Evolutionary conservation across 2,329 filamentous ascomycete species (phyloP).

Genomic region (Neopestalotiopsis sp.): DNA sequence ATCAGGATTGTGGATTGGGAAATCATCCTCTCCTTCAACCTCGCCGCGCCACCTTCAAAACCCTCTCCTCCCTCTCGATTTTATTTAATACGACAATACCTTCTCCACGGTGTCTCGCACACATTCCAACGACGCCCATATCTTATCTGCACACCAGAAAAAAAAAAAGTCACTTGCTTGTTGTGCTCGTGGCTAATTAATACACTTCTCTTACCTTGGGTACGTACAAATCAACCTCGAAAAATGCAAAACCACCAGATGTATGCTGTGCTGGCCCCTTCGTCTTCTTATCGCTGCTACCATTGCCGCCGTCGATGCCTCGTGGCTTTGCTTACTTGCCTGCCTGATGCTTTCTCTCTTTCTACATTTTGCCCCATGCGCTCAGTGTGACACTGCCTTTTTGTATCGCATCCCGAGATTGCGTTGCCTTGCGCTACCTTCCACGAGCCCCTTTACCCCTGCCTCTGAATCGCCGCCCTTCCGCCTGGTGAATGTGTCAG

Average conservation of each 20-base stretch:
- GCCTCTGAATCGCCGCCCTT: slow-evolving; percentile 3
- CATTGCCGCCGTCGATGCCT: not conserved
- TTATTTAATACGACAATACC: not conserved
- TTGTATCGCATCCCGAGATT: not conserved
- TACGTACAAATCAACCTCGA: slow-evolving; percentile 4
- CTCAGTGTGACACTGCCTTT: slow-evolving; percentile 10
- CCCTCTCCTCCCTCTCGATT: not conserved
- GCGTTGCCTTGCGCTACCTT: slow-evolving; percentile 10
- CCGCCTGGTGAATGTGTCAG: slow-evolving; percentile 10
- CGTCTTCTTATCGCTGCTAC: not conserved
- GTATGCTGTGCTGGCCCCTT: slow-evolving; percentile 4
- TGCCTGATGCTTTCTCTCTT: not conserved
- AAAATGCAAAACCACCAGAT: not conserved
- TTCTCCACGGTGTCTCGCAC: slow-evolving; percentile 9
- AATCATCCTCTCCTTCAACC: not conserved
- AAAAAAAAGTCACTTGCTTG: slow-evolving; percentile 7
- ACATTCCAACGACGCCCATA: slow-evolving; percentile 9
- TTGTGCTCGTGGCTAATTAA: slow-evolving; percentile 7
- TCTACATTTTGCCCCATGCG: slow-evolving; percentile 2
- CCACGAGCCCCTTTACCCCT: slow-evolving; percentile 15
- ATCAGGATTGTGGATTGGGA: slow-evolving; percentile 14
- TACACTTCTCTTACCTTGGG: not conserved
- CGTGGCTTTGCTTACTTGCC: slow-evolving; percentile 2
- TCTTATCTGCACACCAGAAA: not conserved
- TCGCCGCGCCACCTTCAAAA: not conserved